Evolutionary conservation across 2,329 filamentous ascomycete genomes (phyloP).

Genomic region (Cladosporium sp.): DNA sequence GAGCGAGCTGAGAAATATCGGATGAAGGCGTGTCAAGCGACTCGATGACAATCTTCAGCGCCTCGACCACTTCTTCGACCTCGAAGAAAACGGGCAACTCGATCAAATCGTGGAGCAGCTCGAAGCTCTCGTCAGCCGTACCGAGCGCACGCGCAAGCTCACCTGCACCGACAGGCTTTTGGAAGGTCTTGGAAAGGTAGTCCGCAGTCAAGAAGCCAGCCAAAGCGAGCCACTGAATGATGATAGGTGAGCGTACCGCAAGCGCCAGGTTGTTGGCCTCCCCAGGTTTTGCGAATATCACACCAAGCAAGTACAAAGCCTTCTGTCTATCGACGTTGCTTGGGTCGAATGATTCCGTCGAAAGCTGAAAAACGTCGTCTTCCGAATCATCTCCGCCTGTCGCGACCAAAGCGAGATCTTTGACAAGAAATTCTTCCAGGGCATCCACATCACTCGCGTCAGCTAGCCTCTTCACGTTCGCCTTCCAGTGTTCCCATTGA

Average conservation of each 20-base stretch:
- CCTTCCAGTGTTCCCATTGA: conserved; percentile 24
- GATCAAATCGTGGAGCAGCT: conserved; percentile 7
- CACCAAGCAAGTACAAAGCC: conserved; percentile 50
- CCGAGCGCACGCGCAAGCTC: conserved; percentile 4
- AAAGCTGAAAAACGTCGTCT: conserved; percentile 39
- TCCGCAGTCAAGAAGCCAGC: conserved; percentile 45
- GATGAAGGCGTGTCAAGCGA: conserved; percentile 51
- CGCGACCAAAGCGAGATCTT: conserved; percentile 17
- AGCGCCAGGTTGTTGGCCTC: conserved; percentile 13
- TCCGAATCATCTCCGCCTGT: conserved; percentile 8
- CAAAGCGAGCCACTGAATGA: conserved; percentile 55
- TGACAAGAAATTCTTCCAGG: conserved; percentile 26
- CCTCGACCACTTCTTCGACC: conserved; percentile 55
- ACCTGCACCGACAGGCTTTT: conserved; percentile 2
- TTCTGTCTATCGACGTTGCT: conserved; percentile 57
- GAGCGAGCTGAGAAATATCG: conserved; percentile 7
- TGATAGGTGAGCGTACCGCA: conserved; percentile 35
- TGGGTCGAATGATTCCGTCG: conserved; percentile 27
- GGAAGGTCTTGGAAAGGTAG: conserved; percentile 38
- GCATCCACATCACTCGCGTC: conserved; percentile 19
- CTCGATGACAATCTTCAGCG: conserved; percentile 60
- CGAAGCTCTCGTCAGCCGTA: conserved; percentile 9
- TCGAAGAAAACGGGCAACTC: conserved; percentile 10
- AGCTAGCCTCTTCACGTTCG: conserved; percentile 21
- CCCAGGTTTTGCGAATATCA: conserved; percentile 37